Conservation (phyloP, 2,329 filamentous ascomycete genomes). For the Huntiella savannae region DNA sequence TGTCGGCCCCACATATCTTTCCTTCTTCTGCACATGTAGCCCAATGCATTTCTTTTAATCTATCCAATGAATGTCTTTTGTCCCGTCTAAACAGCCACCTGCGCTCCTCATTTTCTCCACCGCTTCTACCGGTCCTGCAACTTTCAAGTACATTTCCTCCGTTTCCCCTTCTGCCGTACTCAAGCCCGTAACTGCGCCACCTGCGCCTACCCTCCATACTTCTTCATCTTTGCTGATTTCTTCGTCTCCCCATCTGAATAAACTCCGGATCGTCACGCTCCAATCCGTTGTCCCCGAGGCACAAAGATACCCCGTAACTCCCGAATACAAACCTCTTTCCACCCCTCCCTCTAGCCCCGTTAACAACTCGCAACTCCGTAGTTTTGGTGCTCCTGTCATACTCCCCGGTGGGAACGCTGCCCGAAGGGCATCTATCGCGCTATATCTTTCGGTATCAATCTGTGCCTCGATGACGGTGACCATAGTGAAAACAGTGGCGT, state of each 20-base stretch:
- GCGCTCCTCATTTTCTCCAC: conserved; percentile 19
- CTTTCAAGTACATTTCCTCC: conserved; percentile 76
- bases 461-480: conserved; percentile 68
- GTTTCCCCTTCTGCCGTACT: conserved; percentile 66
- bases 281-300: conserved; percentile 72
- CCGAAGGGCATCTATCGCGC: conserved; percentile 58
- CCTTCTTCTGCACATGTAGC: too few relatives aligned
- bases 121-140: conserved; percentile 36
- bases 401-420: conserved; percentile 70
- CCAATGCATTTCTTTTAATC: background rate
- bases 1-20: too few relatives aligned
- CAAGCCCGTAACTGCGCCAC: conserved; percentile 72
- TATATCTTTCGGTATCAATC: conserved; percentile 18
- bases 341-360: conserved; percentile 41
- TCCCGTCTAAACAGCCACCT: background rate
- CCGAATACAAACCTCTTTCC: conserved; percentile 63
- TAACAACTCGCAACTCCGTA: conserved; percentile 72
- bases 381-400: conserved; percentile 95
- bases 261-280: conserved; percentile 73
- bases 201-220: conserved; percentile 70
- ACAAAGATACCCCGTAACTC: conserved; percentile 79
- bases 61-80: background rate
- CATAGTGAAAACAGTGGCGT: conserved; percentile 80
- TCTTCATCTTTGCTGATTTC: conserved; percentile 23
- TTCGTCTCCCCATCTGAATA: conserved; percentile 55